phyloP scores from a whole-genome alignment of 257 asterid species.

The Solanum lignicaule region DNA sequence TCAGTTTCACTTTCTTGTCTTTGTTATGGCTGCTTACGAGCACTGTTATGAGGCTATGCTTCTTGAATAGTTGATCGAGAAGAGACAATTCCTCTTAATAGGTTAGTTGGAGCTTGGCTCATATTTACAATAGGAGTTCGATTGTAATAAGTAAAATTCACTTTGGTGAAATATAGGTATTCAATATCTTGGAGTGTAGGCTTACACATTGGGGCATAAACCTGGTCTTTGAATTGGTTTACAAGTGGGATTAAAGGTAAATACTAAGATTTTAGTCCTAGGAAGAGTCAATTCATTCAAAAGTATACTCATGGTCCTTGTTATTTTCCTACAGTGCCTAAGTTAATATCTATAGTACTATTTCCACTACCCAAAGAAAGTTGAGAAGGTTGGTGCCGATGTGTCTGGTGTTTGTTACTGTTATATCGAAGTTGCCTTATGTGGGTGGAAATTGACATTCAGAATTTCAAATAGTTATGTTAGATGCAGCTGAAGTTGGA shows the following conservation, averaged over 20 bases:
- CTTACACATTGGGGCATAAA: constrained; percentile 20
- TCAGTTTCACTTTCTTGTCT: neutral
- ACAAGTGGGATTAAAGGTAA: constrained; percentile 18
- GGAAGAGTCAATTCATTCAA: constrained; percentile 1
- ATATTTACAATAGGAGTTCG: neutral
- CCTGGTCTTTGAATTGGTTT: constrained; percentile 12
- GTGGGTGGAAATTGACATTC: neutral
- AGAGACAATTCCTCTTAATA: neutral
- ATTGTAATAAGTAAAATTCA: constrained; percentile 6
- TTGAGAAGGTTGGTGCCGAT: neutral
- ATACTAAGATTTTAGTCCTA: constrained; percentile 3
- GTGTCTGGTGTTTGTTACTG: neutral
- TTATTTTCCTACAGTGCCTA: neutral
- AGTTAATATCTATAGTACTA: neutral
- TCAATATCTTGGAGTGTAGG: constrained; percentile 18
- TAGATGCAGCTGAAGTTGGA: neutral
- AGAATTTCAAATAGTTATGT: neutral
- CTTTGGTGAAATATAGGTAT: constrained; percentile 25
- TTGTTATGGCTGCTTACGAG: neutral
- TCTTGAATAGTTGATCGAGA: neutral
- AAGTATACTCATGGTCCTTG: neutral
- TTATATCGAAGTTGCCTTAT: neutral
- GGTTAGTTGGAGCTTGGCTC: neutral
- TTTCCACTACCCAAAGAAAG: neutral
- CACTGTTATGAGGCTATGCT: neutral